A percentile compares a stretch with the other conserved stretches of the same genome.
phyloP scores from a whole-genome alignment of 306 rosid genomes.

The Quercus cerris region DNA sequence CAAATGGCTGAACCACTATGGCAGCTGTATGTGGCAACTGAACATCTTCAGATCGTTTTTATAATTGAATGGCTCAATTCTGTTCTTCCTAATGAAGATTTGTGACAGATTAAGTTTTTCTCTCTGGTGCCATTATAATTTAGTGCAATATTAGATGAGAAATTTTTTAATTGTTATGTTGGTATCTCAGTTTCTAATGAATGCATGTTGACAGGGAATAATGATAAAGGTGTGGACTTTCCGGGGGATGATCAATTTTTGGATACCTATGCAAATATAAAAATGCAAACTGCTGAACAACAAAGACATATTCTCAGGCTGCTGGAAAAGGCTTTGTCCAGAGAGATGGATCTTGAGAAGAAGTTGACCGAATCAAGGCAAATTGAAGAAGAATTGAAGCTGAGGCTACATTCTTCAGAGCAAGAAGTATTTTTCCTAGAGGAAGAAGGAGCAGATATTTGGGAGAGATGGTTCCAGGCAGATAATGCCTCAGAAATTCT shows the following conservation, averaged over 20 bases:
- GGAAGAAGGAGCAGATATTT: constrained; percentile 57
- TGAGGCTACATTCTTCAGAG: constrained; percentile 40
- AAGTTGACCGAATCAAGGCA: constrained; percentile 46
- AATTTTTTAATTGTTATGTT: not conserved
- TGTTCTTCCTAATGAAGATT: constrained; percentile 18
- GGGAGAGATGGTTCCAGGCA: constrained; percentile 63
- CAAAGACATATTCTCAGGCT: constrained; percentile 66
- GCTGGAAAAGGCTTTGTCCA: constrained; percentile 77
- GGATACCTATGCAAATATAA: constrained; percentile 30
- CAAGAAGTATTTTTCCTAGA: constrained; percentile 46
- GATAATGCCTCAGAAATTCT: constrained; percentile 53
- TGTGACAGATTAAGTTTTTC: constrained; percentile 14
- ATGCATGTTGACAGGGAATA: constrained; percentile 41
- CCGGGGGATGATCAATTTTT: constrained; percentile 40
- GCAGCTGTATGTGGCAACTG: constrained; percentile 5
- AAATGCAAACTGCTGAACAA: constrained; percentile 64
- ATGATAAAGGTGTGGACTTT: constrained; percentile 26
- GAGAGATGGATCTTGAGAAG: constrained; percentile 82
- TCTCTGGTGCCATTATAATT: constrained; percentile 1
- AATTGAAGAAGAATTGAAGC: constrained; percentile 45
- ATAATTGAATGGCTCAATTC: constrained; percentile 1
- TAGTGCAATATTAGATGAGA: not conserved
- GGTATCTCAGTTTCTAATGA: constrained; percentile 13
- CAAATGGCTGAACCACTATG: not conserved
- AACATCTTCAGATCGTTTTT: not conserved